Percentiles rank a stretch among this genome's conserved stretches.
Evolutionary conservation across 768 basidiomycete genomes (phyloP).

Genomic region (Macrolepiota fuliginosa): DNA sequence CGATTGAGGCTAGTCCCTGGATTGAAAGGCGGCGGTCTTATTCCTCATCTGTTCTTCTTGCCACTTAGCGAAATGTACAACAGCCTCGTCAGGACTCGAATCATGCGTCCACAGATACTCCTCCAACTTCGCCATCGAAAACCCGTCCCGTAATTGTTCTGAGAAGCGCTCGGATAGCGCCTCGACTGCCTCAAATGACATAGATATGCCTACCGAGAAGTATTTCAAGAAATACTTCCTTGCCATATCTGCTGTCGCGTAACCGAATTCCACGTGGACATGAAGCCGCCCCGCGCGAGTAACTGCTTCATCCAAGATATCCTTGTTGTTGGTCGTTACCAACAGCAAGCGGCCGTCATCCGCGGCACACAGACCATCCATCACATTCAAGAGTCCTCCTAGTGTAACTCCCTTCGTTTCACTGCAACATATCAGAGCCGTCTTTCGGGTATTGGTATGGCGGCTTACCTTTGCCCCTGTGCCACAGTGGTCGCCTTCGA

Average conservation of each 20-base stretch:
- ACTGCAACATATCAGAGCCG: neutral
- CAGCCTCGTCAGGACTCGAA: neutral
- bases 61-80: neutral
- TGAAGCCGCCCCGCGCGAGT: slow-evolving; percentile 71
- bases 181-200: neutral
- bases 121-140: neutral
- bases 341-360: slow-evolving; percentile 48
- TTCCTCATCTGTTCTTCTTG: neutral
- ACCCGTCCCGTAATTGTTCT: slow-evolving; percentile 48
- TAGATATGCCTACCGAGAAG: slow-evolving; percentile 21
- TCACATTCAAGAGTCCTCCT: slow-evolving; percentile 63
- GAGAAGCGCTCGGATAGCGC: slow-evolving; percentile 38
- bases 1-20: neutral
- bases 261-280: slow-evolving; percentile 60
- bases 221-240: slow-evolving; percentile 58
- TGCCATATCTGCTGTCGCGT: slow-evolving; percentile 58
- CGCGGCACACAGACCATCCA: slow-evolving; percentile 61
- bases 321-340: slow-evolving; percentile 69
- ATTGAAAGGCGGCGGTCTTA: neutral
- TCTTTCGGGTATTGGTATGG: neutral
- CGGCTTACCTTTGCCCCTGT: slow-evolving; percentile 24
- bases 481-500: slow-evolving; percentile 24
- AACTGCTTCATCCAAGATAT: slow-evolving; percentile 58
- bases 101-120: neutral
- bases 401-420: slow-evolving; percentile 43